A percentile compares a stretch with the other conserved stretches of the same genome.
Evolutionary conservation across 1,139 yeast species (phyloP).

Genomic region (Debaryomyces sp.): DNA sequence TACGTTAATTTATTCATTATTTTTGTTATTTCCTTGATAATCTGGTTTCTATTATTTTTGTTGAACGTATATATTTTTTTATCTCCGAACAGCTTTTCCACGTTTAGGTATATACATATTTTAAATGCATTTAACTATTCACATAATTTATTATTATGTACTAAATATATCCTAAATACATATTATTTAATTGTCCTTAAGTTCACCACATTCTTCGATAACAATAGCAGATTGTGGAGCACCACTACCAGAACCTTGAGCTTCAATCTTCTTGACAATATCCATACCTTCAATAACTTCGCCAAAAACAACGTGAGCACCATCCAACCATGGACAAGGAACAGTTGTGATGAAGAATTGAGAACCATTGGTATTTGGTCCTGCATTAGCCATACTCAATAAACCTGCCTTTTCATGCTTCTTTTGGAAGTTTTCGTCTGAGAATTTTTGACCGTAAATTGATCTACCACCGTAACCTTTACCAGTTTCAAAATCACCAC

Average conservation of each 20-base stretch:
- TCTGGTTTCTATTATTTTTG: constrained; percentile 5
- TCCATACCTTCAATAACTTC: constrained; percentile 45
- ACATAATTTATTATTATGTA: constrained; percentile 4
- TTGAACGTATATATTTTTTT: constrained; percentile 6
- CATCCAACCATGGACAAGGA: constrained; percentile 47
- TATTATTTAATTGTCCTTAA: constrained; percentile 12
- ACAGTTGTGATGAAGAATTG: constrained; percentile 48
- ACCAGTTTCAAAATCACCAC: constrained; percentile 46
- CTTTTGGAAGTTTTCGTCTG: constrained; percentile 40
- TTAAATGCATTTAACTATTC: constrained; percentile 12
- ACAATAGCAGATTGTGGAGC: constrained; percentile 30
- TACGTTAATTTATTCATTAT: constrained; percentile 7
- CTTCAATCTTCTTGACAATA: constrained; percentile 40
- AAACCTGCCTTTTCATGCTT: constrained; percentile 40
- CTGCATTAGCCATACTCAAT: constrained; percentile 47
- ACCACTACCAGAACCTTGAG: constrained; percentile 36
- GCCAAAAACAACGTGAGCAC: constrained; percentile 46
- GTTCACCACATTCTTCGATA: constrained; percentile 44
- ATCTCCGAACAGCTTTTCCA: constrained; percentile 4
- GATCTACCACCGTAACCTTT: constrained; percentile 46
- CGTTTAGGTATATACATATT: constrained; percentile 8
- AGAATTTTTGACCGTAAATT: constrained; percentile 40
- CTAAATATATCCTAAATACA: constrained; percentile 4
- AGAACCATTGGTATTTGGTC: constrained; percentile 47
- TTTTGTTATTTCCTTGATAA: constrained; percentile 4